Conservation (phyloP, 2,329 filamentous ascomycete species). For the Colletotrichum sp. region DNA sequence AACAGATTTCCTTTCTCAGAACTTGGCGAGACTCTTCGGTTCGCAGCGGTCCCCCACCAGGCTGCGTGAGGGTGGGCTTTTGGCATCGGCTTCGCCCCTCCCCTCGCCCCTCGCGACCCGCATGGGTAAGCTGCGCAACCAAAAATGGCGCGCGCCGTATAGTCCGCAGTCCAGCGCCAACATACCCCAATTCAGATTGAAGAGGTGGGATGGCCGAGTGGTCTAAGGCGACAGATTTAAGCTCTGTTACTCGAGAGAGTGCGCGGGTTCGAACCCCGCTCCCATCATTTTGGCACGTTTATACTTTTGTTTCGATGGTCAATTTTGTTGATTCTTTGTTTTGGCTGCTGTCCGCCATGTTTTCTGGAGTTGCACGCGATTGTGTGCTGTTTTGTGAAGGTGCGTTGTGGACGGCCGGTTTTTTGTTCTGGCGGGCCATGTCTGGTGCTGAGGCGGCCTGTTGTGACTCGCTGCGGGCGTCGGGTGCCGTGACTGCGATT, state of each 20-base stretch:
- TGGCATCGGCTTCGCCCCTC: not conserved
- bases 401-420: not conserved
- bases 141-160: not conserved
- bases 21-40: not conserved
- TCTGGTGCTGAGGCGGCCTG: not conserved
- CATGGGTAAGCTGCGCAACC: not conserved
- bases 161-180: not conserved
- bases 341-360: not conserved
- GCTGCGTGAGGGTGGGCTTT: not conserved
- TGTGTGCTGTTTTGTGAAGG: not conserved
- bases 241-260: conserved; percentile 20
- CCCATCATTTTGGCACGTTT: not conserved
- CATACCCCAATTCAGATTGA: not conserved
- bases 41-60: not conserved
- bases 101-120: not conserved
- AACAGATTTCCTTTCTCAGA: not conserved
- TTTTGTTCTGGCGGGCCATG: not conserved
- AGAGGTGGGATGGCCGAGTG: conserved; percentile 19
- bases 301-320: not conserved
- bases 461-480: not conserved
- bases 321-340: not conserved
- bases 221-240: conserved; percentile 22
- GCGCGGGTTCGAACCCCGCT: conserved; percentile 21
- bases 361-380: not conserved
- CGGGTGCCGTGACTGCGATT: not conserved